Conservation (phyloP, 2,329 filamentous ascomycete species). For the Cordyceps cicadae region DNA sequence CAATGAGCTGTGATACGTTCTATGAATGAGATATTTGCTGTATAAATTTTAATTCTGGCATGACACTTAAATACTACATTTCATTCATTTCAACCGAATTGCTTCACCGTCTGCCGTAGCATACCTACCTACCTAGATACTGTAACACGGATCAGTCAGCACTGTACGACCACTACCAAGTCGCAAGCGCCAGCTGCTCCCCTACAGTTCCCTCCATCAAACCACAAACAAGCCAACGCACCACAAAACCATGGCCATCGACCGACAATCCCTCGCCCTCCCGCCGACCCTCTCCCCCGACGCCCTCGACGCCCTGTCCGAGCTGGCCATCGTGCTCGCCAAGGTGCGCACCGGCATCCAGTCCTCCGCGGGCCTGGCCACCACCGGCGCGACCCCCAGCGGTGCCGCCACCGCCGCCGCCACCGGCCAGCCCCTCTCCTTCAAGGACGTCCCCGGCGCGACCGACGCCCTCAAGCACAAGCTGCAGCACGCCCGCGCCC, state of each 20-base stretch:
- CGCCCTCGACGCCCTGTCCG: constrained; percentile 76
- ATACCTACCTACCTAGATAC: background rate
- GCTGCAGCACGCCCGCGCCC: constrained; percentile 66
- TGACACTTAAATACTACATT: too few relatives aligned
- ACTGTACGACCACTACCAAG: background rate
- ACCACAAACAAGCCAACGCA: background rate
- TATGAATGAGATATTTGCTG: too few relatives aligned
- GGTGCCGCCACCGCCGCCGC: constrained; percentile 15
- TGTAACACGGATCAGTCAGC: background rate
- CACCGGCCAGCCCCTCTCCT: constrained; percentile 31
- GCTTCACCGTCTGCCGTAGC: background rate
- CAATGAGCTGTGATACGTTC: too few relatives aligned
- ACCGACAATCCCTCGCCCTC: constrained; percentile 38
- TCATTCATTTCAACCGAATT: too few relatives aligned
- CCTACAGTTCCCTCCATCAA: background rate
- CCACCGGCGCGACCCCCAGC: constrained; percentile 27
- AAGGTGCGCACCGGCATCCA: constrained; percentile 54
- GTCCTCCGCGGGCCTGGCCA: constrained; percentile 30
- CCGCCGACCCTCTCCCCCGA: constrained; percentile 66
- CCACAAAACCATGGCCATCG: constrained; percentile 21
- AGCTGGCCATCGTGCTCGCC: constrained; percentile 68
- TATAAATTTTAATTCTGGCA: too few relatives aligned
- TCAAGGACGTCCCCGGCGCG: constrained; percentile 72
- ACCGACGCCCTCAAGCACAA: constrained; percentile 75
- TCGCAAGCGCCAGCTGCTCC: background rate